Conservation (phyloP, 2,329 filamentous ascomycete genomes). For the Colletotrichum scovillei region DNA sequence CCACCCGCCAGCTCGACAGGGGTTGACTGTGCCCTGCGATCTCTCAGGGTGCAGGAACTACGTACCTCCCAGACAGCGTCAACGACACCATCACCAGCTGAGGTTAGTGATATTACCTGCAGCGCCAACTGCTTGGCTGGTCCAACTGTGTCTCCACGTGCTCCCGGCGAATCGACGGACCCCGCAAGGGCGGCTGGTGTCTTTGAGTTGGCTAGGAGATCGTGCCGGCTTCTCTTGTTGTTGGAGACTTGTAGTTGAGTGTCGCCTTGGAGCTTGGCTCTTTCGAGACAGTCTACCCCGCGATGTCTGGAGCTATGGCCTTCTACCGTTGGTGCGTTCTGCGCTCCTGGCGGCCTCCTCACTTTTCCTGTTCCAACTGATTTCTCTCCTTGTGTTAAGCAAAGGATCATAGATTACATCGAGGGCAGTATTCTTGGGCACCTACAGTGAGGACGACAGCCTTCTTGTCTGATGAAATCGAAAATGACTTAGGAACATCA, state of each 20-base stretch:
- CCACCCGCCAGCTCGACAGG: conserved; percentile 14
- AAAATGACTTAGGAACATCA: no score
- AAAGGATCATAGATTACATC: no score
- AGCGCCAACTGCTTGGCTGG: background rate
- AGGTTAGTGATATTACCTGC: background rate
- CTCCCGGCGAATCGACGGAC: background rate
- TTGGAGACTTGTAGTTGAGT: background rate
- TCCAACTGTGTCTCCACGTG: background rate
- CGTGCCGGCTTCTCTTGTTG: background rate
- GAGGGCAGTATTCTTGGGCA: no score
- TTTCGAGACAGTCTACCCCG: background rate
- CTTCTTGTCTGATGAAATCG: no score
- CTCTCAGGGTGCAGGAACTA: background rate
- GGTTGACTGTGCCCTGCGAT: background rate
- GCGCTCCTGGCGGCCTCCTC: background rate
- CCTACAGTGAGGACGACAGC: no score
- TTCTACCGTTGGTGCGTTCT: background rate
- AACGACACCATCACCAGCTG: background rate
- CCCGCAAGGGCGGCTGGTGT: background rate
- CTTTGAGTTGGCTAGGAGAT: background rate
- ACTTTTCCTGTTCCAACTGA: background rate
- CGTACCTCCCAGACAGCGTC: no score
- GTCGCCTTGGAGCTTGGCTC: background rate
- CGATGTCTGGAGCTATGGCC: background rate
- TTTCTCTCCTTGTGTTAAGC: background rate